Percentiles rank a stretch among this genome's conserved stretches.
phyloP scores from a whole-genome alignment of 176 grass and related monocot genomes.

The Zoysia pacifica region DNA sequence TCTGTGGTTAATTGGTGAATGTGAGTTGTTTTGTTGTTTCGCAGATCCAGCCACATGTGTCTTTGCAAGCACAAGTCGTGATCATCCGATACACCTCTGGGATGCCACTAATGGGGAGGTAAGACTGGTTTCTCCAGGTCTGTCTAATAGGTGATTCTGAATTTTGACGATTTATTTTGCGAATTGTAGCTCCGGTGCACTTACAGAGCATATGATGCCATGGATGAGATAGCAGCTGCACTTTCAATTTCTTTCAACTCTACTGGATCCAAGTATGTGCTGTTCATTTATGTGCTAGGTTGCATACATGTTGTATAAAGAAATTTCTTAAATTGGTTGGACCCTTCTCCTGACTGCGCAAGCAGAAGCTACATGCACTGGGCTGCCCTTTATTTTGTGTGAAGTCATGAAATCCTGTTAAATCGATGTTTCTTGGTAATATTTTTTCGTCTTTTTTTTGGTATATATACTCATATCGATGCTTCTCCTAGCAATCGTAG shows the following conservation, averaged over 20 bases:
- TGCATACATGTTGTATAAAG: conserved; percentile 11
- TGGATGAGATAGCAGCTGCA: conserved; percentile 93
- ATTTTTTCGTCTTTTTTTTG: not conserved
- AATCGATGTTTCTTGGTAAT: conserved; percentile 8
- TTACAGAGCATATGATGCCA: conserved; percentile 89
- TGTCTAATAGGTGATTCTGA: not conserved
- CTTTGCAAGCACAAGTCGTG: conserved; percentile 78
- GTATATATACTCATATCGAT: not conserved
- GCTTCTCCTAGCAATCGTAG: not conserved
- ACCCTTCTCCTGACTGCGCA: too few species aligned
- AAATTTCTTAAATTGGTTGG: not conserved
- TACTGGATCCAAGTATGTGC: conserved; percentile 77
- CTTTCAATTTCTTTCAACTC: conserved; percentile 94
- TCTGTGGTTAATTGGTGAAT: conserved; percentile 16
- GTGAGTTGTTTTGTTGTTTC: conserved; percentile 17
- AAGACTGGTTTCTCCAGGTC: not conserved
- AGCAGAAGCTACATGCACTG: too few species aligned
- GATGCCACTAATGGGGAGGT: conserved; percentile 84
- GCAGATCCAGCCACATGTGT: conserved; percentile 80
- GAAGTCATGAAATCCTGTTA: conserved; percentile 1
- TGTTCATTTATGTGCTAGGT: not conserved
- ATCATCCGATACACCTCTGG: conserved; percentile 98
- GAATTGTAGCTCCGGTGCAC: conserved; percentile 82
- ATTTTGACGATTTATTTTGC: conserved; percentile 15
- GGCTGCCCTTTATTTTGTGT: not conserved